phyloP scores from a whole-genome alignment of 805 yeast species.

The Nakazawaea wyomingensis region DNA sequence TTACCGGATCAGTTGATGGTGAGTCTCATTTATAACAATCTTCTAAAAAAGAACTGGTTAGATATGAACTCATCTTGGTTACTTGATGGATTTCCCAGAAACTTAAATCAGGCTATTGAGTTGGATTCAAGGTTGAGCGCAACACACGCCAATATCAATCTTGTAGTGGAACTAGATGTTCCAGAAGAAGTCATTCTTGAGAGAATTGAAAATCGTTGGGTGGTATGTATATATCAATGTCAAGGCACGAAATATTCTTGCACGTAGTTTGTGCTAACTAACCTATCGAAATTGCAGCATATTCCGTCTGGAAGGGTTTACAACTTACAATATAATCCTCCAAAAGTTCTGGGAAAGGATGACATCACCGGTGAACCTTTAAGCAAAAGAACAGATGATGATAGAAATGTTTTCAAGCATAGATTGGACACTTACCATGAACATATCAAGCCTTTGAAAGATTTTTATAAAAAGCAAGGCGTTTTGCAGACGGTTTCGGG shows the following conservation, averaged over 20 bases:
- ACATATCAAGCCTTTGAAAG: conserved; percentile 59
- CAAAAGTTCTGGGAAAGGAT: conserved; percentile 73
- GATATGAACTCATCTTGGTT: conserved; percentile 53
- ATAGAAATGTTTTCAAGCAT: conserved; percentile 61
- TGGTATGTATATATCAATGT: conserved; percentile 28
- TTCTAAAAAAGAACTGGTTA: conserved; percentile 39
- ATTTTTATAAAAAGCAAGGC: conserved; percentile 47
- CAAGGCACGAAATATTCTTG: too few species aligned
- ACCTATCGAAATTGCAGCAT: conserved; percentile 36
- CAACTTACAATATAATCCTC: conserved; percentile 84
- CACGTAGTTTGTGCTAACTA: too few species aligned
- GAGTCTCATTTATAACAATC: conserved; percentile 45
- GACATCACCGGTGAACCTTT: conserved; percentile 89
- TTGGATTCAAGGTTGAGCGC: conserved; percentile 40
- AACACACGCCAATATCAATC: conserved; percentile 44
- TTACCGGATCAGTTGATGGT: conserved; percentile 74
- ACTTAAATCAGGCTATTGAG: conserved; percentile 61
- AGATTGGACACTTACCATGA: conserved; percentile 59
- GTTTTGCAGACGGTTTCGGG: conserved; percentile 60
- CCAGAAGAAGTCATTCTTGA: conserved; percentile 79
- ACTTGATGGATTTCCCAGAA: conserved; percentile 91
- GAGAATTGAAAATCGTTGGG: conserved; percentile 80
- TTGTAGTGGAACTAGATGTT: conserved; percentile 83
- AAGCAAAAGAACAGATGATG: conserved; percentile 78
- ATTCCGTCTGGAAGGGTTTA: conserved; percentile 81